Base-by-base conservation (phyloP, 331 rosid genomes). In the Malus hybrid region DNA sequence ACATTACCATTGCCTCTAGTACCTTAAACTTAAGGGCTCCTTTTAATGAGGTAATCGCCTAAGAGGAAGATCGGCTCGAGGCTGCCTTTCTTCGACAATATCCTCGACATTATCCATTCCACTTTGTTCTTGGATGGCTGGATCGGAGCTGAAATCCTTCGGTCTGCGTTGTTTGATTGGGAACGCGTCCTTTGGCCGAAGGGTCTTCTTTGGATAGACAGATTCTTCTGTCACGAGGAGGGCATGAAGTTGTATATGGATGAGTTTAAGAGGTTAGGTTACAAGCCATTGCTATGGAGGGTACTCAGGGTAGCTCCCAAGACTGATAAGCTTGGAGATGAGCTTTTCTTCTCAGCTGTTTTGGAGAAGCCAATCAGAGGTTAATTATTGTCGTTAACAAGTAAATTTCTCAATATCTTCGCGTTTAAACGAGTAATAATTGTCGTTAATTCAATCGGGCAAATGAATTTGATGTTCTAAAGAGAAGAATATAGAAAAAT, bases 41-140 rank as follows among this genome's bases (percentile, higher is more conserved):
- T 58, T 79, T 58, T 64, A 67, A 67, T 52, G 75, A 79, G 66
- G n/a, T 73, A 75, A 78, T 78, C 2, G 78, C 82, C 68, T 72
- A 16, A 28, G 82, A 72, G 77, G 77, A 6, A 7, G 3, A 52
- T 78, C 58, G 68, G 77, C 32, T 57, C 68, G 18, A 72, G 78
- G 16, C 55, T 78, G 63, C 82, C 74, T 20, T 78, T 72, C 60
- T 78, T 72, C 18, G 63, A 56, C 36, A 66, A 78, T 3, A 56
- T 74, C 29, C 73, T 78, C 32, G 78, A 72, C 65, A 56, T 72
- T 36, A 44, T 78, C 61, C 78, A 78, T 56, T 78, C 82, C 6
- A 72, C 77, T 6, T 28, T 42, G 73, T 72, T 78, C 73, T 78
- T 78, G 78, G 77, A 73, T 65, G 77, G 73, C 26, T 78, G 82